Base-by-base conservation (phyloP, 306 rosid genomes). In the Cucurbita moschata region DNA sequence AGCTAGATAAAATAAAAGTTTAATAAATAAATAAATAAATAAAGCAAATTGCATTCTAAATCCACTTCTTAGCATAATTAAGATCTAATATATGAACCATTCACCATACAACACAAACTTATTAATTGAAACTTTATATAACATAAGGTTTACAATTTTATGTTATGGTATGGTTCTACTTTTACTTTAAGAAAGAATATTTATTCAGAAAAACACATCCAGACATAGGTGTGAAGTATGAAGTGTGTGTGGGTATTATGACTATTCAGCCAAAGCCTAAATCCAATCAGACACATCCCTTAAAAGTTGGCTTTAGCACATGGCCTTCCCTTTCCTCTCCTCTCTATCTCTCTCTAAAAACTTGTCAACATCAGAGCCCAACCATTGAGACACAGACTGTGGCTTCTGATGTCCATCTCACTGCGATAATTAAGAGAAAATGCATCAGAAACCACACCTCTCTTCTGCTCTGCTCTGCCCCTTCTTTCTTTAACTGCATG, bases 271-370 rank as follows among this genome's bases (percentile, higher is more conserved):
- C 21, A 4, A 19, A 59, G 11, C 39, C 65, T 42, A 59, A 59
- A 81, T 66, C 60, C 79, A 40, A 26, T 75, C 81, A 73, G 77
- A 82, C 51, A 70, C 8, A 75, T 23, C 83, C 86, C 89, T 80
- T 61, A 59, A 84, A 87, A 37, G 1, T 77, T 82, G 96, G 92
- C 88, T 87, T 92, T 92, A 42, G 92, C 97, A 92, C 98, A 88
- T 92, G 98, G 86, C 70, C 63, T 73, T 74, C 5, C 15, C 30
- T 21, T 43, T 82, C 79, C 43, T 37, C 26, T 9, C 10, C 12
- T 81, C 79, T 76, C 70, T 30, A 30, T 70, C 82, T 65, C 58
- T 30, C 75, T 56, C 62, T 57, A 74, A 76, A 73, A 81, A 77
- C 75, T 77, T 81, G 89, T 79, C 90, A 81, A 78, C 83, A 63